These are phyloP conservation scores for Telopea speciosissima DNA, from an alignment of 177 flowering plant species.

Conservation along the genomic window DNA sequence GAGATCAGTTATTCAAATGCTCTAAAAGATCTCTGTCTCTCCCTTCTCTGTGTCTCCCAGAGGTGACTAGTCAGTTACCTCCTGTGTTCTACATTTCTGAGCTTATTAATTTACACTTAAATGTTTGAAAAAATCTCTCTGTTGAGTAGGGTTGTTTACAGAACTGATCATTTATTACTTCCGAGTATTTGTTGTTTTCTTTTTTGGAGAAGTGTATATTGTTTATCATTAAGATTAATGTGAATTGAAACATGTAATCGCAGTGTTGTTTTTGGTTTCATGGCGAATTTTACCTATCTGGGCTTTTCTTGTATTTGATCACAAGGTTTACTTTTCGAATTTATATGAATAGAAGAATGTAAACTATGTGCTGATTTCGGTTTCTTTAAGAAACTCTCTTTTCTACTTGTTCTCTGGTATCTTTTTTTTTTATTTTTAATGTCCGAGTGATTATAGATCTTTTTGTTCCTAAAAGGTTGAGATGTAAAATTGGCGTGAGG, in stretches of 20 bases:
- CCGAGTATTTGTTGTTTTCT: conserved; percentile 1
- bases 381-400: not conserved
- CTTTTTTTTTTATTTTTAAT: no score
- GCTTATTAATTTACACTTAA: no score
- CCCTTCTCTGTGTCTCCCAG: not conserved
- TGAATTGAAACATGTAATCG: not conserved
- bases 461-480: no score
- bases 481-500: no score
- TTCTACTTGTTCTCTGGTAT: no score
- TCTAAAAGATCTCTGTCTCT: not conserved
- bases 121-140: not conserved
- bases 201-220: not conserved
- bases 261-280: not conserved
- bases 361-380: not conserved
- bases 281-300: not conserved
- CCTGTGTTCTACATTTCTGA: not conserved
- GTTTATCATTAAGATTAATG: not conserved
- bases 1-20: not conserved
- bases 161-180: not conserved
- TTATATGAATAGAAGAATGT: not conserved
- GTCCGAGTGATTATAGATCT: no score
- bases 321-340: not conserved
- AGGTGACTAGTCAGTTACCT: not conserved
- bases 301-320: not conserved
- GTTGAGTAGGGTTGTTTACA: not conserved